Percentiles rank a stretch among this genome's conserved stretches.
phyloP scores from a whole-genome alignment of 352 stramenopile species.

The Pythium grandisporangium region DNA sequence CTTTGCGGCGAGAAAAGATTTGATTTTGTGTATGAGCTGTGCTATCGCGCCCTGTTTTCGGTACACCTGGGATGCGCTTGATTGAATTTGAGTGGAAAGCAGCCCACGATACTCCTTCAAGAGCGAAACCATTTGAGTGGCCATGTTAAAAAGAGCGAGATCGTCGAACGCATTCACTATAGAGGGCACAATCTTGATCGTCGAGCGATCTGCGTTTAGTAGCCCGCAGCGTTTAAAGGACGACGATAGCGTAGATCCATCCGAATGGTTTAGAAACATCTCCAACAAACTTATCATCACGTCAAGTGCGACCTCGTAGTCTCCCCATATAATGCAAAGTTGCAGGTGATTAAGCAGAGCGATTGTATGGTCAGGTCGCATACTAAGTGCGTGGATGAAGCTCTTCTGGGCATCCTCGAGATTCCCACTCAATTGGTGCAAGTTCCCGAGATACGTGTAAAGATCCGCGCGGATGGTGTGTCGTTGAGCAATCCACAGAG shows the following conservation, averaged over 20 bases:
- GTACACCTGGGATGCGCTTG: slow-evolving; percentile 34
- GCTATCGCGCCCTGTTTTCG: slow-evolving; percentile 29
- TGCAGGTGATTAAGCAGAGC: slow-evolving; percentile 41
- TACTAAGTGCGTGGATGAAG: slow-evolving; percentile 19
- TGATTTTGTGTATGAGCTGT: slow-evolving; percentile 19
- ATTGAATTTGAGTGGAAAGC: slow-evolving; percentile 29
- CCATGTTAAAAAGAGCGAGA: slow-evolving; percentile 2
- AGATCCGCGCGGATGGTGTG: slow-evolving; percentile 29
- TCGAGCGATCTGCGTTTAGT: slow-evolving; percentile 17
- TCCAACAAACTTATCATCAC: slow-evolving; percentile 21
- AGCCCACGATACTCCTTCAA: slow-evolving; percentile 30
- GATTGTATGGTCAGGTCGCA: slow-evolving; percentile 26
- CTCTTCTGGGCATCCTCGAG: slow-evolving; percentile 9
- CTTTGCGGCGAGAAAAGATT: not conserved
- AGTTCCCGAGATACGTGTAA: slow-evolving; percentile 19
- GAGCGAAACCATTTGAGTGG: slow-evolving; percentile 13
- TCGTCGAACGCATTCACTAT: slow-evolving; percentile 2
- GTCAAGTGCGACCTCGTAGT: slow-evolving; percentile 32
- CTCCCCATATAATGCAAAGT: slow-evolving; percentile 17
- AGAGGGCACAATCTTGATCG: slow-evolving; percentile 15
- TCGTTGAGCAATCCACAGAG: slow-evolving; percentile 24
- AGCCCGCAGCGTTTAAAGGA: slow-evolving; percentile 7
- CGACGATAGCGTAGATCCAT: not conserved
- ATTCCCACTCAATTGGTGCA: slow-evolving; percentile 31
- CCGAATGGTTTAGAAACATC: slow-evolving; percentile 6